These are phyloP conservation scores for Neocatenulostroma microsporum DNA, from an alignment of 2,329 filamentous ascomycete genomes.

Conservation along the genomic window DNA sequence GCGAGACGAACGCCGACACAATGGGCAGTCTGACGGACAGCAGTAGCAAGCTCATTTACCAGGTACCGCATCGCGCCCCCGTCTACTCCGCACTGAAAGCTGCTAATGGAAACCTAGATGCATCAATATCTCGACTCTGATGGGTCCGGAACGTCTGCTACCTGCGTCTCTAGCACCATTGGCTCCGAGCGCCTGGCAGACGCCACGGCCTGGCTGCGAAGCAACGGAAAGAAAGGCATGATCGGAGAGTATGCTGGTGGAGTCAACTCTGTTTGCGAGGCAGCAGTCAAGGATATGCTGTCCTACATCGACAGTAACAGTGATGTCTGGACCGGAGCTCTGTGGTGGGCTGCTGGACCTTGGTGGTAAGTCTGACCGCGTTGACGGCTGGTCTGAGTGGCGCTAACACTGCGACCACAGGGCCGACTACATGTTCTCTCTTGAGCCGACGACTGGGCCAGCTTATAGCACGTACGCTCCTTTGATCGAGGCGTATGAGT, in stretches of 20 bases:
- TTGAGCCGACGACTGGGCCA: constrained; percentile 43
- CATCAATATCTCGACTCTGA: constrained; percentile 55
- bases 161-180: constrained; percentile 48
- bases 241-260: constrained; percentile 51
- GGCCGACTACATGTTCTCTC: constrained; percentile 25
- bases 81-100: too few species aligned
- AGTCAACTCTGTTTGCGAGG: constrained; percentile 43
- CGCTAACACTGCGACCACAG: too few species aligned
- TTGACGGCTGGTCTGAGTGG: too few species aligned
- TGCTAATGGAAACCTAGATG: constrained; percentile 50
- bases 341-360: constrained; percentile 51
- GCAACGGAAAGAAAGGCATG: constrained; percentile 46
- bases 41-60: constrained; percentile 44
- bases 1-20: constrained; percentile 36
- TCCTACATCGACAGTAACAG: constrained; percentile 41
- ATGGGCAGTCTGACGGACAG: constrained; percentile 46
- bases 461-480: constrained; percentile 31
- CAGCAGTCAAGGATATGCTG: constrained; percentile 45
- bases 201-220: constrained; percentile 48
- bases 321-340: constrained; percentile 46
- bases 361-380: too few species aligned
- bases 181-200: constrained; percentile 44
- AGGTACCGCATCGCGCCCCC: too few species aligned
- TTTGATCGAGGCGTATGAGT: constrained; percentile 5
- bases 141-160: constrained; percentile 39